Evolutionary conservation across 352 stramenopile genomes (phyloP).

Genomic region (Thraustochytrium striatum): DNA sequence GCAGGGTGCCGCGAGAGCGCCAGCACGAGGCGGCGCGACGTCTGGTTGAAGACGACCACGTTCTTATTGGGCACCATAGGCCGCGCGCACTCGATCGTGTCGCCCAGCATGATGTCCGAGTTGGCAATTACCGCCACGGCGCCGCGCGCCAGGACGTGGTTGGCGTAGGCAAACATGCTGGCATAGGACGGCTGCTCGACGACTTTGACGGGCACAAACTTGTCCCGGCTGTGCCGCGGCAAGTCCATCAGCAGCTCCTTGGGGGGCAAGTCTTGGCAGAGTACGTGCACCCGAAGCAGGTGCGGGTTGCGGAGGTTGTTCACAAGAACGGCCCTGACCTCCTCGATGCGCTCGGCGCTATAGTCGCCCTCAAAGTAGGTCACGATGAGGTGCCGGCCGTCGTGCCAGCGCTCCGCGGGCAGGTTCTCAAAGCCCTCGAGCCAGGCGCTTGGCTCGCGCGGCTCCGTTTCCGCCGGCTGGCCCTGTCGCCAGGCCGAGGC

Average conservation of each 20-base stretch:
- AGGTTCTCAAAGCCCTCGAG: too few relatives aligned
- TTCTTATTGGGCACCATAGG: not conserved
- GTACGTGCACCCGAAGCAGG: not conserved
- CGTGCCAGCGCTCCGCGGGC: not conserved
- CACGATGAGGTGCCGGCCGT: conserved; percentile 24
- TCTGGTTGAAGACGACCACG: conserved; percentile 23
- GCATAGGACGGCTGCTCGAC: not conserved
- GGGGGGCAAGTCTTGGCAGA: not conserved
- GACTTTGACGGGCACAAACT: not conserved
- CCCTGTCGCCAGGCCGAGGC: too few relatives aligned
- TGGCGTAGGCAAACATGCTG: conserved; percentile 26
- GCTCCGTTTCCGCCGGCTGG: too few relatives aligned
- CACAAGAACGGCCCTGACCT: not conserved
- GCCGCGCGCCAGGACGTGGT: conserved; percentile 17
- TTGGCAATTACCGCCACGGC: conserved; percentile 1
- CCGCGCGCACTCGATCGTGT: not conserved
- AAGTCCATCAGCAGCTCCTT: not conserved
- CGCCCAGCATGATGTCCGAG: conserved; percentile 1
- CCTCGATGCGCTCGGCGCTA: not conserved
- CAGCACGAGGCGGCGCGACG: not conserved
- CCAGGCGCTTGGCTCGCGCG: too few relatives aligned
- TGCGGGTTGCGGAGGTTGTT: conserved; percentile 5
- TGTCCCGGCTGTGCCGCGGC: not conserved
- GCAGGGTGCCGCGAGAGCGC: conserved; percentile 8
- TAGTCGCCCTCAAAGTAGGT: conserved; percentile 37